Evolutionary conservation across 352 stramenopile species (phyloP).

Genomic region (Pythium rhizo-oryzae): DNA sequence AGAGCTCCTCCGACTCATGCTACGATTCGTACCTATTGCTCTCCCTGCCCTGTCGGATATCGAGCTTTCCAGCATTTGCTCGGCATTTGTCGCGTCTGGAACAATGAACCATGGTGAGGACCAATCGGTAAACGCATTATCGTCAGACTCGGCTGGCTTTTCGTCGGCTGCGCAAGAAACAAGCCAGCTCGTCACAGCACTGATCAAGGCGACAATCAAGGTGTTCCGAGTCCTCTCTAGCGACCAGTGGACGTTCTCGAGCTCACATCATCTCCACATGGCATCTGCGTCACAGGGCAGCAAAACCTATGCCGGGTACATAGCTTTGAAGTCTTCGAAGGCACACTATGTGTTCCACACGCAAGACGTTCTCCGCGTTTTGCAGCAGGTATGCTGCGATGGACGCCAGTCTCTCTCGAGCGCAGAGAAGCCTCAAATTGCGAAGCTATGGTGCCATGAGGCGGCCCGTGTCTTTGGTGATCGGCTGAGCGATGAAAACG

Average conservation of each 20-base stretch:
- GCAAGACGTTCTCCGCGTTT: slow-evolving; percentile 45
- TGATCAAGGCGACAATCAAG: slow-evolving; percentile 64
- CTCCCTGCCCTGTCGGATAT: slow-evolving; percentile 39
- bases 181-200: slow-evolving; percentile 35
- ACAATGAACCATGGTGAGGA: background rate
- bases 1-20: slow-evolving; percentile 34
- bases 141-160: slow-evolving; percentile 4
- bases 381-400: slow-evolving; percentile 49
- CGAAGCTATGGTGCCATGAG: slow-evolving; percentile 79
- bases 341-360: slow-evolving; percentile 54
- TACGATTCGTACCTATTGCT: slow-evolving; percentile 39
- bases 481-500: slow-evolving; percentile 39
- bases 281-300: background rate
- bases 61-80: slow-evolving; percentile 59
- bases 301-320: slow-evolving; percentile 12
- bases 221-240: slow-evolving; percentile 48
- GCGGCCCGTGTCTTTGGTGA: slow-evolving; percentile 56
- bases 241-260: slow-evolving; percentile 32
- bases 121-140: background rate
- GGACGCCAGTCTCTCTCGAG: slow-evolving; percentile 34
- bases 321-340: slow-evolving; percentile 37
- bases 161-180: slow-evolving; percentile 34
- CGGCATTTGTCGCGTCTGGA: slow-evolving; percentile 28
- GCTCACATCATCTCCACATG: slow-evolving; percentile 6
- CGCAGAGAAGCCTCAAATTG: slow-evolving; percentile 50